phyloP scores from a whole-genome alignment of 148 eudicot species.

The Gaultheria prostrata region DNA sequence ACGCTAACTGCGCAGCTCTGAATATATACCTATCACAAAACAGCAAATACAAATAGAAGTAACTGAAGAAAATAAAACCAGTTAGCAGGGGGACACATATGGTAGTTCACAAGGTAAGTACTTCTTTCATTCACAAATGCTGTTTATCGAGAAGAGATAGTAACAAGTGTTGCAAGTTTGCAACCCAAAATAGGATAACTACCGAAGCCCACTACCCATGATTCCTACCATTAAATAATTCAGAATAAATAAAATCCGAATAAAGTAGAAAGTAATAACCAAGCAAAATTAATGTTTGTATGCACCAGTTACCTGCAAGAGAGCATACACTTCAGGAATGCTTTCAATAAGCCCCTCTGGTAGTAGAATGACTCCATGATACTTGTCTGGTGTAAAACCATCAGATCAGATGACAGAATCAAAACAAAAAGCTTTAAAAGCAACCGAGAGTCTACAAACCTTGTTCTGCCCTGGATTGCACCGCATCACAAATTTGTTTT shows the following conservation, averaged over 20 bases:
- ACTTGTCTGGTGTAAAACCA: conserved; percentile 51
- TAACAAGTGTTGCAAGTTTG: neutral
- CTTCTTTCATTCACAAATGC: neutral
- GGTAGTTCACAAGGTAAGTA: neutral
- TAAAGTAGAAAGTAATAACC: neutral
- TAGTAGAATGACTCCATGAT: conserved; percentile 90
- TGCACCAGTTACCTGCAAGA: conserved; percentile 60
- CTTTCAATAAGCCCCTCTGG: conserved; percentile 99
- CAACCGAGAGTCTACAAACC: conserved; percentile 34
- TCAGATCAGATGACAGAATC: conserved; percentile 17
- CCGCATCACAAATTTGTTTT: conserved; percentile 96
- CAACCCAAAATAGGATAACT: neutral
- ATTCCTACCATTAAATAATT: neutral
- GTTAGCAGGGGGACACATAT: neutral
- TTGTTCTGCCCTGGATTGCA: conserved; percentile 83
- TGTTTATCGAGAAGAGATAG: neutral
- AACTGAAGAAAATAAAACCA: neutral
- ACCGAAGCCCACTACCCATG: neutral
- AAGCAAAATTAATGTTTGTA: neutral
- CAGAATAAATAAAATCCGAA: neutral
- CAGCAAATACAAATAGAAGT: neutral
- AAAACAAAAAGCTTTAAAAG: conserved; percentile 5
- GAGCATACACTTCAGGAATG: conserved; percentile 96
- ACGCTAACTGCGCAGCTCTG: neutral
- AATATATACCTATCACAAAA: neutral